A percentile compares a stretch with the other conserved stretches of the same genome.
Conservation (phyloP, 192 early-diverging fungal species). For the Mortierella antarctica region DNA sequence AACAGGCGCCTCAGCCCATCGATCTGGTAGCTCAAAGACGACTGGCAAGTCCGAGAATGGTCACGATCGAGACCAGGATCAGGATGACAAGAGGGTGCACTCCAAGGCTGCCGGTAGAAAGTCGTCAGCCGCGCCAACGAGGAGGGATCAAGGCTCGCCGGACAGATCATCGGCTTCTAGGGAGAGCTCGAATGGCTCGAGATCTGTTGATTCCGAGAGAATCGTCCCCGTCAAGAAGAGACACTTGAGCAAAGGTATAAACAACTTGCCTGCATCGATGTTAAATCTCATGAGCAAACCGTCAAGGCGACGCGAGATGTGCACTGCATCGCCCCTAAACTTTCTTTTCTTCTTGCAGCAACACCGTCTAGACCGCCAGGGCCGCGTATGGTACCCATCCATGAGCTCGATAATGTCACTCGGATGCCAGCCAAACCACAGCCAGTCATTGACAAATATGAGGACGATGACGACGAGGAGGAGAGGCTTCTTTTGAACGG, state of each 20-base stretch:
- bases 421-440: background rate
- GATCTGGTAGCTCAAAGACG: constrained; percentile 1
- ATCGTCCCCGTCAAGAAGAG: constrained; percentile 51
- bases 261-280: background rate
- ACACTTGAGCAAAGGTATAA: constrained; percentile 19
- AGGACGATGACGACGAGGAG: background rate
- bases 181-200: constrained; percentile 2
- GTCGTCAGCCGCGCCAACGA: background rate
- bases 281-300: background rate
- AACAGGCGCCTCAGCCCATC: background rate
- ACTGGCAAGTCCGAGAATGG: constrained; percentile 4
- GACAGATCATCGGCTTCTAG: background rate
- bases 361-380: background rate
- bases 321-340: background rate
- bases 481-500: background rate
- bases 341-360: background rate
- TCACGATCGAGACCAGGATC: background rate
- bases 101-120: constrained; percentile 1
- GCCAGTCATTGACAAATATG: constrained; percentile 3
- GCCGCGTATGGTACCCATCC: constrained; percentile 36
- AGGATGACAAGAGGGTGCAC: background rate
- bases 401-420: constrained; percentile 18
- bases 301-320: background rate
- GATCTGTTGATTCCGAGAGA: constrained; percentile 7
- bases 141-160: background rate